Evolutionary conservation across 139 green algal genomes (phyloP).

Genomic region (Volvox reticuliferus): DNA sequence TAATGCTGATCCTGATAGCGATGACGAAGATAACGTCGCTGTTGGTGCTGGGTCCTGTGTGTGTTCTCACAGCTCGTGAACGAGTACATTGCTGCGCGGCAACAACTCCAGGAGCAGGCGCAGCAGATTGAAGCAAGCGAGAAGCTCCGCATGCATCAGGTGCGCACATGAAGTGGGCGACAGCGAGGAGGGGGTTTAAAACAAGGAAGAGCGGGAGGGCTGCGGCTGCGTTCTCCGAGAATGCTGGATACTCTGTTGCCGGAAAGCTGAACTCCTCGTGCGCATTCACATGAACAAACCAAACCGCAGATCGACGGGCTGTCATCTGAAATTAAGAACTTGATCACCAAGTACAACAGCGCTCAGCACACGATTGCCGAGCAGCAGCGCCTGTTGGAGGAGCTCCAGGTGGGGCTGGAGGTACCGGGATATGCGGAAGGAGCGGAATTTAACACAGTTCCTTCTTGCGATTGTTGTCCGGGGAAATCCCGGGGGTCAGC

Average conservation of each 20-base stretch:
- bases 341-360: constrained; percentile 43
- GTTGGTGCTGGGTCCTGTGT: neutral
- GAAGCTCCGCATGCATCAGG: constrained; percentile 45
- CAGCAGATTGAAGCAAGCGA: constrained; percentile 45
- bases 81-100: constrained; percentile 38
- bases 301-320: constrained; percentile 38
- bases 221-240: no score
- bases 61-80: constrained; percentile 14
- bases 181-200: no score
- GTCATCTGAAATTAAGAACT: constrained; percentile 36
- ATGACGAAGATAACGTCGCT: no score
- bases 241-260: no score
- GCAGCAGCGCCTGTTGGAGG: constrained; percentile 44
- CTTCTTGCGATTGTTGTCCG: no score
- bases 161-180: neutral
- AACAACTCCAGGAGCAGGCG: constrained; percentile 38
- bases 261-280: no score
- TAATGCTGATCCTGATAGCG: no score
- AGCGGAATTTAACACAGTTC: no score
- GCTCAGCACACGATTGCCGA: constrained; percentile 41
- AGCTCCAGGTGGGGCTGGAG: constrained; percentile 9
- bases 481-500: no score
- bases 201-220: no score
- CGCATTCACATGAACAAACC: no score
- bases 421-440: neutral